Conservation (phyloP, 306 rosid species). For the Vicia sativa region DNA sequence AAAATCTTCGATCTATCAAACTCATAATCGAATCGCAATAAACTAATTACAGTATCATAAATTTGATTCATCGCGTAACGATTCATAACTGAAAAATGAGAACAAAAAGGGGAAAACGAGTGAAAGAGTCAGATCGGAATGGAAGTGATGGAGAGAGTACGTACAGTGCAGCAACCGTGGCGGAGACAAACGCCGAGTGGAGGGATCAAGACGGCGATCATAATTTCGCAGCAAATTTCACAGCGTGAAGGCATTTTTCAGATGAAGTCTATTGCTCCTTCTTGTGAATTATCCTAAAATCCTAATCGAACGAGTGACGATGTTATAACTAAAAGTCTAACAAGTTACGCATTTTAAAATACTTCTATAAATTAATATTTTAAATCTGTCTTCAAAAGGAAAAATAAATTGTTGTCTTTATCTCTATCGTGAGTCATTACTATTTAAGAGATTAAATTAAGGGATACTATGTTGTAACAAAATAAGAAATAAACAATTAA, state of each 20-base stretch:
- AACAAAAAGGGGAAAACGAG: not conserved
- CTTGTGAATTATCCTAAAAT: not conserved
- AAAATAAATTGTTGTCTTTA: too few relatives aligned
- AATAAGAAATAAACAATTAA: too few relatives aligned
- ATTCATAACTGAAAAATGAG: not conserved
- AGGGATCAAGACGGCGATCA: conserved; percentile 74
- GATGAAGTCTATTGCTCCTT: not conserved
- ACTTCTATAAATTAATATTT: too few relatives aligned
- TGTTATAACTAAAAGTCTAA: too few relatives aligned
- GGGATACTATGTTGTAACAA: too few relatives aligned
- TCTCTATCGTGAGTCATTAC: too few relatives aligned
- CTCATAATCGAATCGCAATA: not conserved
- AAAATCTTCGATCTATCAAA: conserved; percentile 18
- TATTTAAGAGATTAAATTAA: too few relatives aligned
- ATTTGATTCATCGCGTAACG: not conserved
- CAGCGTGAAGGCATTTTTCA: conserved; percentile 62
- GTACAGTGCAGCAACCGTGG: conserved; percentile 87
- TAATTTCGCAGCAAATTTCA: conserved; percentile 65
- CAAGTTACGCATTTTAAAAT: too few relatives aligned
- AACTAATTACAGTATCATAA: not conserved
- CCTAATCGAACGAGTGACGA: too few relatives aligned
- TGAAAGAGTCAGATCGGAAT: not conserved
- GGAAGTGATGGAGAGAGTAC: not conserved
- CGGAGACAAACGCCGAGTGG: conserved; percentile 80
- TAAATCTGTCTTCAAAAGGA: too few relatives aligned